phyloP scores from a whole-genome alignment of 371 early-diverging fungal species.

The Mortierella sp. region DNA sequence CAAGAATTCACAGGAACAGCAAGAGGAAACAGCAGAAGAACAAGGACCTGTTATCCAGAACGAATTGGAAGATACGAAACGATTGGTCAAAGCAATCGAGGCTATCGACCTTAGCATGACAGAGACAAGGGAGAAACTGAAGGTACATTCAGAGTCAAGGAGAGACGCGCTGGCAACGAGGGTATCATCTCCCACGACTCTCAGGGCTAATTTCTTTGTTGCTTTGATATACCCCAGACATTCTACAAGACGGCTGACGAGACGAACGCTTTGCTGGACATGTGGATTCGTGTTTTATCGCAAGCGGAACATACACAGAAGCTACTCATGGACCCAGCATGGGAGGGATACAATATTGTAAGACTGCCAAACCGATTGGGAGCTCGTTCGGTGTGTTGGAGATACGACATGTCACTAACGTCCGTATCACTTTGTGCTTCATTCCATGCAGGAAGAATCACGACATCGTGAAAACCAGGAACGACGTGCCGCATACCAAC shows the following conservation, averaged over 20 bases:
- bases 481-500: conserved; percentile 27
- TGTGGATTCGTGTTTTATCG: conserved; percentile 48
- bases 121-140: conserved; percentile 43
- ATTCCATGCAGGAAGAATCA: conserved; percentile 24
- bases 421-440: background rate
- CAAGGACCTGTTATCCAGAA: conserved; percentile 1
- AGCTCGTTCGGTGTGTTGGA: background rate
- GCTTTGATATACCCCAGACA: conserved; percentile 11
- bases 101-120: conserved; percentile 33
- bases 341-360: conserved; percentile 45
- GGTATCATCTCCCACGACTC: too few species aligned
- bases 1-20: background rate
- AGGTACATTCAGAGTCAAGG: too few species aligned
- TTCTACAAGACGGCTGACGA: conserved; percentile 51
- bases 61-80: conserved; percentile 29
- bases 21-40: conserved; percentile 1
- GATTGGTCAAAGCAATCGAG: conserved; percentile 32
- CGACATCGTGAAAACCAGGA: conserved; percentile 32
- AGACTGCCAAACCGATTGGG: background rate
- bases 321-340: conserved; percentile 36
- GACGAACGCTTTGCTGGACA: conserved; percentile 49
- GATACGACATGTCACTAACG: background rate
- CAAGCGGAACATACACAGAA: conserved; percentile 43
- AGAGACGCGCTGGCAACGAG: too few species aligned
- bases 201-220: too few species aligned